Conservation (phyloP, 495 filamentous ascomycete genomes). For the Trichoderma reesei region DNA sequence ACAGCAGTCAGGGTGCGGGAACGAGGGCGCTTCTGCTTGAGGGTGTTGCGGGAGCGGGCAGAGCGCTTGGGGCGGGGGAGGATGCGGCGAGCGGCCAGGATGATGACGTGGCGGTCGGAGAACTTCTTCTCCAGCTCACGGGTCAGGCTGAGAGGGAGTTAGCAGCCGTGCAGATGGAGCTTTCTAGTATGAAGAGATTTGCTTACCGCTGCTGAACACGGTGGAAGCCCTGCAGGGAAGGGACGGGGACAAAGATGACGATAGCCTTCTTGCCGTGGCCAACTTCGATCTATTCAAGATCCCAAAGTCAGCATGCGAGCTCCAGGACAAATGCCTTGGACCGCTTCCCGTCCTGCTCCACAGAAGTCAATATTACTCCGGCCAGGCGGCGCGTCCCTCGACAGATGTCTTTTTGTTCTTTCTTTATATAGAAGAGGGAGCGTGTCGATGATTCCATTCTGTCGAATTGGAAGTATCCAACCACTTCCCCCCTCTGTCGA, state of each 20-base stretch:
- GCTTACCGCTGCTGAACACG: constrained; percentile 97
- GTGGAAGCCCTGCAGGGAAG: constrained; percentile 90
- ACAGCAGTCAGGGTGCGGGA: constrained; percentile 95
- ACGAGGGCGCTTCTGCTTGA: constrained; percentile 95
- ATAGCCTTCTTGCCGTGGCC: constrained; percentile 99
- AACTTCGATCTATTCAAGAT: constrained; percentile 83
- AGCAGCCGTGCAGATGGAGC: not conserved
- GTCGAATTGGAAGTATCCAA: not conserved
- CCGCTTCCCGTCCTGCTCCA: constrained; percentile 63
- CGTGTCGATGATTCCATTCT: constrained; percentile 3
- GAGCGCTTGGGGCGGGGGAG: constrained; percentile 95
- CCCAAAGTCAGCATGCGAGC: constrained; percentile 59
- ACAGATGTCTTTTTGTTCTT: not conserved
- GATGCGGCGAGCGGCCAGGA: constrained; percentile 97
- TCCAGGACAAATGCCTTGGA: constrained; percentile 50
- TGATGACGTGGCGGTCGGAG: constrained; percentile 98
- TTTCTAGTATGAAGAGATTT: constrained; percentile 1
- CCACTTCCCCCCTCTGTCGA: not conserved
- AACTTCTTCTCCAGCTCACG: constrained; percentile 99
- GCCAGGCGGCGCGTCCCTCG: constrained; percentile 10
- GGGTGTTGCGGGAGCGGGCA: constrained; percentile 82
- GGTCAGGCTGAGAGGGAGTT: constrained; percentile 62
- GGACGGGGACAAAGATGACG: constrained; percentile 99
- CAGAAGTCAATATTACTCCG: constrained; percentile 12
- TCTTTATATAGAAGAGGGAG: not conserved